Evolutionary conservation across 305 asterid species (phyloP).

Genomic region (Salvia sclarea): DNA sequence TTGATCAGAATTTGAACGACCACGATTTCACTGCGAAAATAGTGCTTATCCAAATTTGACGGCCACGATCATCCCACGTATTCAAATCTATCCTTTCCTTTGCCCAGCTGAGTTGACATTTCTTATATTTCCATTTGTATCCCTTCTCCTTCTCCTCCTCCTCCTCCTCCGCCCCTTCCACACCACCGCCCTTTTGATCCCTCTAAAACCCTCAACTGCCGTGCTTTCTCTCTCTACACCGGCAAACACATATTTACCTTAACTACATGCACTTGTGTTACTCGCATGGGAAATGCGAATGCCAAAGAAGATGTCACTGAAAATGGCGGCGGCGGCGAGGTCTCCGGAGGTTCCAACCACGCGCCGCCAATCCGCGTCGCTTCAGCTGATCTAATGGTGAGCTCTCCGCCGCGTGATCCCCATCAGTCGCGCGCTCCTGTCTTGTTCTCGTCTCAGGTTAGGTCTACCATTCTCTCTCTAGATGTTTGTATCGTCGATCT

Average conservation of each 20-base stretch:
- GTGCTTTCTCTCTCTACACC: conserved; percentile 16
- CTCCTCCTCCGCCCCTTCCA: conserved; percentile 22
- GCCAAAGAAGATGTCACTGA: conserved; percentile 43
- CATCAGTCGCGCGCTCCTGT: conserved; percentile 49
- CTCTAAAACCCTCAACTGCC: conserved; percentile 10
- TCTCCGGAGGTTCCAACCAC: conserved; percentile 35
- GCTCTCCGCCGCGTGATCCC: conserved; percentile 49
- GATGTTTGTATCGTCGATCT: conserved; percentile 1
- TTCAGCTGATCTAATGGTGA: conserved; percentile 48
- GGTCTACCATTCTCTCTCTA: conserved; percentile 26
- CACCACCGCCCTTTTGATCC: conserved; percentile 31
- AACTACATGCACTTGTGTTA: conserved; percentile 5
- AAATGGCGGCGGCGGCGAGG: conserved; percentile 33
- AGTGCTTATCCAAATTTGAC: conserved; percentile 42
- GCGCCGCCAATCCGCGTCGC: conserved; percentile 38
- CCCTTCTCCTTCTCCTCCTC: conserved; percentile 27
- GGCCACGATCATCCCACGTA: conserved; percentile 36
- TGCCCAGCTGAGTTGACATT: conserved; percentile 28
- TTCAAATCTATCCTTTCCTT: conserved; percentile 40
- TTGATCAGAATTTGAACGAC: conserved; percentile 12
- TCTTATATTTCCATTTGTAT: conserved; percentile 26
- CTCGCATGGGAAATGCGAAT: conserved; percentile 51
- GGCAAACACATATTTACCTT: background rate
- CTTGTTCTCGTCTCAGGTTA: conserved; percentile 55
- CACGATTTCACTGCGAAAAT: conserved; percentile 5